phyloP scores from a whole-genome alignment of 2,329 filamentous ascomycete genomes.

The Diaporthe helianthi region DNA sequence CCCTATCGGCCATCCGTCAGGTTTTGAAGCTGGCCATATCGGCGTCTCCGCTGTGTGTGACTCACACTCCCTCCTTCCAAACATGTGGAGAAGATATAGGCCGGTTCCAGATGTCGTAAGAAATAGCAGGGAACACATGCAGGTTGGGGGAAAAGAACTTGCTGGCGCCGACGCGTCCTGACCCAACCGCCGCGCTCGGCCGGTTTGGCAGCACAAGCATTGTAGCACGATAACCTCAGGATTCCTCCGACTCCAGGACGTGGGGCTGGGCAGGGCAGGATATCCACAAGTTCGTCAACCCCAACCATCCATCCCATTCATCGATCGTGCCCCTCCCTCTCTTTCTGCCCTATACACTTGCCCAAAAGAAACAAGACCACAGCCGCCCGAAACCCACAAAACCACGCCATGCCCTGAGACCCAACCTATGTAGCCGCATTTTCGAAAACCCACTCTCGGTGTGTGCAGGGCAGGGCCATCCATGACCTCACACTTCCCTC shows the following conservation, averaged over 20 bases:
- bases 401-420: background rate
- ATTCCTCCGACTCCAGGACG: background rate
- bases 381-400: background rate
- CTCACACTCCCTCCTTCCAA: background rate
- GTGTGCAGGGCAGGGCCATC: background rate
- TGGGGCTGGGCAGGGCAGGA: background rate
- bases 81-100: background rate
- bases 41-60: conserved; percentile 14
- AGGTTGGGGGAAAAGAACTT: too few relatives aligned
- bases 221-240: conserved; percentile 9
- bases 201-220: background rate
- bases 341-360: conserved; percentile 1
- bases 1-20: background rate
- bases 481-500: conserved; percentile 20
- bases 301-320: background rate
- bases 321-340: background rate
- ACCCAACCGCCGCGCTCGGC: conserved; percentile 1
- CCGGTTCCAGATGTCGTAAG: background rate
- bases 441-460: conserved; percentile 10
- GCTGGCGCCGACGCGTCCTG: background rate
- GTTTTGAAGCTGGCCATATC: background rate
- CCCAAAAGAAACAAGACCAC: background rate
- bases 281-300: conserved; percentile 2
- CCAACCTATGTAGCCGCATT: conserved; percentile 21
- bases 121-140: background rate